Conservation (phyloP, 108 stramenopile species). For the Schizochytrium sp. region DNA sequence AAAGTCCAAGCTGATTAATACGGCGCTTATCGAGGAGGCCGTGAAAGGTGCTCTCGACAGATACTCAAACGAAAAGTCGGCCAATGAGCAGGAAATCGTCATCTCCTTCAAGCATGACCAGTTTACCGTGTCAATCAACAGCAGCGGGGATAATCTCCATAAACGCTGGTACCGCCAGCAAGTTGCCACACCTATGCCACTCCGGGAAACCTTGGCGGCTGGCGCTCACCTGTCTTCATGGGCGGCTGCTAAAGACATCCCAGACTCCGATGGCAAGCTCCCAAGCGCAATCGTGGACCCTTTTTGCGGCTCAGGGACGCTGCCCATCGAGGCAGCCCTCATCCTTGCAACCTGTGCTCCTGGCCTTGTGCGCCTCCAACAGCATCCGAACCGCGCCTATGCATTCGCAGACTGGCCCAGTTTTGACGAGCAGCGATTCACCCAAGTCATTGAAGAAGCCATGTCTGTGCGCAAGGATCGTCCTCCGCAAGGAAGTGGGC, state of each 20-base stretch:
- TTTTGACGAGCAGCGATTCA: neutral
- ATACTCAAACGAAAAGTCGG: neutral
- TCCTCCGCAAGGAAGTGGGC: neutral
- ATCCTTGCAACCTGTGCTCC: neutral
- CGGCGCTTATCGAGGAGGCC: neutral
- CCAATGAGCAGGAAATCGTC: neutral
- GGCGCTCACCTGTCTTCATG: neutral
- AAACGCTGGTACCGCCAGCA: constrained; percentile 3
- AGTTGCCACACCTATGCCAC: neutral
- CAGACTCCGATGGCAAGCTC: neutral
- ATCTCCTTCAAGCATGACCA: neutral
- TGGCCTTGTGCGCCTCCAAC: neutral
- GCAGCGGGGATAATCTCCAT: neutral
- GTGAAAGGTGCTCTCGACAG: neutral
- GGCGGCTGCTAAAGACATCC: neutral
- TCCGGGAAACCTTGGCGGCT: neutral
- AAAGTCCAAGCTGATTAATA: neutral
- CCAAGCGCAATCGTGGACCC: neutral
- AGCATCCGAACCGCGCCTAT: neutral
- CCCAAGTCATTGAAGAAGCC: neutral
- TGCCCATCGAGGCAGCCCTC: neutral
- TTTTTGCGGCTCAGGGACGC: neutral
- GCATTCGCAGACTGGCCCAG: neutral
- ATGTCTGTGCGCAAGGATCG: neutral
- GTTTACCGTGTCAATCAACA: neutral